Base-by-base conservation (phyloP, 495 filamentous ascomycete species). In the Penicillium subrubescens region DNA sequence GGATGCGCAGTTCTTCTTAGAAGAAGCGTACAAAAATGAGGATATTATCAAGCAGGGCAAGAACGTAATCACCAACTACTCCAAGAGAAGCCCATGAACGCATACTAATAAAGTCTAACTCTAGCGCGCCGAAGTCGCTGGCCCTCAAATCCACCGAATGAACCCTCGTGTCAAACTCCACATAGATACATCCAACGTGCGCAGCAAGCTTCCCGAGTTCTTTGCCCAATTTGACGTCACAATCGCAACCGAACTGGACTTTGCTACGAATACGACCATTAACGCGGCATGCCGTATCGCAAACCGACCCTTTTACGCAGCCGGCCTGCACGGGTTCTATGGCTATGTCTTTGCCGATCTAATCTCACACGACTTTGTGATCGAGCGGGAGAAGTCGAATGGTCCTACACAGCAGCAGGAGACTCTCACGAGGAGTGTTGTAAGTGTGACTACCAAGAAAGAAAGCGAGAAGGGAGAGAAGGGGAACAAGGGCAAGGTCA, bases 311-410 rank as follows among this genome's bases (percentile, higher is more conserved):
- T 97, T 97, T 79, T 99, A 99, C 77, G 93, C 93, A 33, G 91
- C 92, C 21, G 89, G 87, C 51, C 86, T 89, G 12, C 93, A 97
- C 73, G 95, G 95, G 27, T 84, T 97, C 71, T 97, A 96, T 76
- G 96, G 96, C 33, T 99, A 91, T 73, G 89, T 96, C 57, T 99
- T 99, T 75, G 89, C 92, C 23, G 95, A 99, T 72, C 82, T 99
- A 14, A 91, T 96, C 69, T 82, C 83, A 51, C 95, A 98, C 73
- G 87, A 92, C 62, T 99, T 91, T 65, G 87, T 95, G 43, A 88
- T 97, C 64, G 89, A 96, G 79, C 88, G 95, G 41, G 85, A 89
- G 59, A 90, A 90, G 65, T 89, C 91, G 27, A 97, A 98, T 66
- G 72, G 89, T 2, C 67, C 83, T 1, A 92, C 95, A 2, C 60